Evolutionary conservation across 2,329 filamentous ascomycete genomes (phyloP), one percentile per base, ranked within the genome.

Genomic region (Ophiosphaerella korrae): DNA sequence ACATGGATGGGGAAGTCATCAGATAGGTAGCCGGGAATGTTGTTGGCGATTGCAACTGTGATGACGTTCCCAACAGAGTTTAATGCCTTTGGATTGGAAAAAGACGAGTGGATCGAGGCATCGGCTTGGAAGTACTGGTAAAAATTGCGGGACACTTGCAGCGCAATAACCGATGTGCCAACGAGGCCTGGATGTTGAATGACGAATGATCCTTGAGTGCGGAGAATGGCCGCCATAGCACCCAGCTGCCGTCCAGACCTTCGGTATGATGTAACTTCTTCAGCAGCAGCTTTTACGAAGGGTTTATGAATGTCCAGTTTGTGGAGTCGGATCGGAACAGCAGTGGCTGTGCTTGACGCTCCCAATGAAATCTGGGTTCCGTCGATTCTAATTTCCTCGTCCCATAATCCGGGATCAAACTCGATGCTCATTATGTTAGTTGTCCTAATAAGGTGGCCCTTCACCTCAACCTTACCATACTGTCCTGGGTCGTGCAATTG

Each of bases 41-140:
- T 52, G 4, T 49, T 42, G 23, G 70, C 72, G 4, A 74, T 63
- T 3, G 58, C 67, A 32, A 77, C 50, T 23, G 69, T 73, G 42
- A 85, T 77, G 7, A 78, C 50, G 60, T 83, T 84, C 13, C 80
- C 79, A 7, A 60, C 60, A 1, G 14, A 29, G 18, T 51, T 47
- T 2, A 14, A 23, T 11, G 35, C 34, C 1, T 36, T 35, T 8
- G 14, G 13, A 12, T 44, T 37, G 4, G 43, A 33, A 1, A n/a
- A 13, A 1, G 48, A 48, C 1, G 53, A 45, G 6, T 68, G 44
- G 42, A 84, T 76, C 7, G 71, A 57, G 2, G 78, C 72, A 57
- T 84, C 82, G 14, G 82, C 82, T 42, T 72, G 76, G 65, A 82
- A 83, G 60, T 85, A 85, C 60, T 85, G 82, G 52, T 80, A 75